Evolutionary conservation across 441 rosid species (phyloP).

Genomic region (Erodium trifolium): DNA sequence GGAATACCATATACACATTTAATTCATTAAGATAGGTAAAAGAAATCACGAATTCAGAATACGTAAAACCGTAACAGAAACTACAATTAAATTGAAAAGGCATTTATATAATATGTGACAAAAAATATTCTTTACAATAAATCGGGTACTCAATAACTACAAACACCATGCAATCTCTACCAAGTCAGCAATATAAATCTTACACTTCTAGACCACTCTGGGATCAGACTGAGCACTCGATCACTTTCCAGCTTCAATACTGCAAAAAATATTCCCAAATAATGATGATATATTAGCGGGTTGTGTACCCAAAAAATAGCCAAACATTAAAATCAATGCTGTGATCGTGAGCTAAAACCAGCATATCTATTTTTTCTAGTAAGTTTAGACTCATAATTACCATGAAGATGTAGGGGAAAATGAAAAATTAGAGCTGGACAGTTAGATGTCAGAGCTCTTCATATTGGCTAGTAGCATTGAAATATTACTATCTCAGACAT

Average conservation of each 20-base stretch:
- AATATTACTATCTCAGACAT: slow-evolving; percentile 2
- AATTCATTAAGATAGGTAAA: background rate
- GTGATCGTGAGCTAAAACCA: background rate
- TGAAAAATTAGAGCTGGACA: background rate
- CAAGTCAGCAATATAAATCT: slow-evolving; percentile 25
- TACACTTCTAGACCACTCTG: slow-evolving; percentile 83
- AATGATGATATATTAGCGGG: slow-evolving; percentile 6
- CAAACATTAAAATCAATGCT: background rate
- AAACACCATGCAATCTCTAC: slow-evolving; percentile 8
- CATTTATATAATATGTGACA: background rate
- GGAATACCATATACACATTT: background rate
- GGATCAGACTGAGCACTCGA: slow-evolving; percentile 52
- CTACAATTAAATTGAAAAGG: slow-evolving; percentile 1
- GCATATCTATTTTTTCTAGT: background rate
- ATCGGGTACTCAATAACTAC: background rate
- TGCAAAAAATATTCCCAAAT: slow-evolving; percentile 28
- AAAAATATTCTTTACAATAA: background rate
- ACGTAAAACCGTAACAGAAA: background rate
- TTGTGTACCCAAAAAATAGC: slow-evolving; percentile 4
- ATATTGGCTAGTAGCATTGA: slow-evolving; percentile 7
- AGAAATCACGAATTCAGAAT: background rate
- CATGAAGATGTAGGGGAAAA: background rate
- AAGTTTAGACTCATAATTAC: background rate
- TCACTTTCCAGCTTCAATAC: slow-evolving; percentile 54
- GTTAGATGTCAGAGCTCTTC: background rate